Base-by-base conservation (phyloP, 495 filamentous ascomycete species). In the Wilcoxina mikolae region DNA sequence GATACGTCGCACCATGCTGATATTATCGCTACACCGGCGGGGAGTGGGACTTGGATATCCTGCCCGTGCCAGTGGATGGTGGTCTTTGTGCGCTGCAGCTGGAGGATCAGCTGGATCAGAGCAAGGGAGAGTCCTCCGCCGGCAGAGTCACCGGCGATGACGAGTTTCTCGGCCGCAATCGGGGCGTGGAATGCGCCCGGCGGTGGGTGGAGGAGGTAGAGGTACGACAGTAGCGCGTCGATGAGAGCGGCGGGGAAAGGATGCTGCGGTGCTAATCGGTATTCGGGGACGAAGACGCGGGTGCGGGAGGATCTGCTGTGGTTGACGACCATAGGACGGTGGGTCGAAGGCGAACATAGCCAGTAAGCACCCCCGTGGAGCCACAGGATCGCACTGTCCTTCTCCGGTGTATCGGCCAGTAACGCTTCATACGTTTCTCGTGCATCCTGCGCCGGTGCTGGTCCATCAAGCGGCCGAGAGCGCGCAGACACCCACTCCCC, bases 141-240 rank as follows among this genome's bases (percentile, higher is more conserved):
- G 0, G 90, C 89, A 27, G 80, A 86, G 57, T 96, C 90, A n/a
- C 90, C 90, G 9, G 80, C 76, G 45, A 95, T 69, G 28, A 90
- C 73, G 42, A 96, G 85, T 50, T 89, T 73, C 48, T 73, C 71
- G 2, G 90, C 71, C 3, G 73, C 69, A 3, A 95, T 72, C 12
- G 87, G 70, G 20, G 74, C 69, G 67, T 95, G 89, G 53, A 81
- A 72, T 2, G 87, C 78, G 33, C 76, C 83, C 0, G 77, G 68
- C 0, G 85, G 85, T 15, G 89, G 89, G 57, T 87, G 83, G 7
- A 95, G 75, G 25, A 96, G 78, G 2, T 76, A 79, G 7, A 96
- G 75, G 60, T 96, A 96, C 1, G 83, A 81, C 17, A 81, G 72
- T 3, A 95, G 67, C n/a, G 79, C 84, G 59, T 96, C 90, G 35